Evolutionary conservation across 164 flowering plant genomes (phyloP).

Genomic region (Santalum album): DNA sequence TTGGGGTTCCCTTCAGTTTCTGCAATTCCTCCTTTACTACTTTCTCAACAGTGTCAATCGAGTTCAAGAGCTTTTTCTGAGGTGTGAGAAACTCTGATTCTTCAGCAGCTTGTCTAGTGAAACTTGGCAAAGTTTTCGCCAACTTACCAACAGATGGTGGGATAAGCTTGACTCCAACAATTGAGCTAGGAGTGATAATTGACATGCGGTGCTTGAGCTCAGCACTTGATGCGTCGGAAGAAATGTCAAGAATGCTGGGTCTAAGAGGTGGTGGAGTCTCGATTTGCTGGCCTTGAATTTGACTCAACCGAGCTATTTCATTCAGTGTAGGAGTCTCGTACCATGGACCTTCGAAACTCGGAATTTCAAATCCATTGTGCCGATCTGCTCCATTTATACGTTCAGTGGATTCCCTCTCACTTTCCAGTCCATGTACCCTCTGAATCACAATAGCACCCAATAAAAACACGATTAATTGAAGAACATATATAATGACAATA

Average conservation of each 20-base stretch:
- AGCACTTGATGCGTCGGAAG: constrained; percentile 20
- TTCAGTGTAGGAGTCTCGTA: constrained; percentile 18
- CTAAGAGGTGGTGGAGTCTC: constrained; percentile 27
- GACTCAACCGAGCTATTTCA: background rate
- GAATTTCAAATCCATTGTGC: too few relatives aligned
- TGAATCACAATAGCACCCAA: too few relatives aligned
- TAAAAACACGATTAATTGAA: too few relatives aligned
- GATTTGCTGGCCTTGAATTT: background rate
- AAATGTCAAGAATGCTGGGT: constrained; percentile 12
- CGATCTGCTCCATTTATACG: too few relatives aligned
- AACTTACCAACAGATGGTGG: constrained; percentile 26
- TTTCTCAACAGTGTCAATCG: constrained; percentile 59
- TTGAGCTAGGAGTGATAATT: constrained; percentile 23
- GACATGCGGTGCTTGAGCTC: constrained; percentile 30
- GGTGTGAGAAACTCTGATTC: constrained; percentile 41
- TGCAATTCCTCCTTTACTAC: constrained; percentile 47
- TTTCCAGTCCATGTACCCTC: too few relatives aligned
- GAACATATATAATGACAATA: too few relatives aligned
- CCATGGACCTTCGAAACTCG: constrained; percentile 24
- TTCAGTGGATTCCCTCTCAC: too few relatives aligned
- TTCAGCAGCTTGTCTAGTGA: constrained; percentile 18
- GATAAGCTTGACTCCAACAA: constrained; percentile 7
- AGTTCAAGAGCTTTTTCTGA: constrained; percentile 57
- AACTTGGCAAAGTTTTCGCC: constrained; percentile 31
- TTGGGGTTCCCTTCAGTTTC: constrained; percentile 51